Conservation (phyloP, 116 monocot species). For the Phalaenopsis hybrid region DNA sequence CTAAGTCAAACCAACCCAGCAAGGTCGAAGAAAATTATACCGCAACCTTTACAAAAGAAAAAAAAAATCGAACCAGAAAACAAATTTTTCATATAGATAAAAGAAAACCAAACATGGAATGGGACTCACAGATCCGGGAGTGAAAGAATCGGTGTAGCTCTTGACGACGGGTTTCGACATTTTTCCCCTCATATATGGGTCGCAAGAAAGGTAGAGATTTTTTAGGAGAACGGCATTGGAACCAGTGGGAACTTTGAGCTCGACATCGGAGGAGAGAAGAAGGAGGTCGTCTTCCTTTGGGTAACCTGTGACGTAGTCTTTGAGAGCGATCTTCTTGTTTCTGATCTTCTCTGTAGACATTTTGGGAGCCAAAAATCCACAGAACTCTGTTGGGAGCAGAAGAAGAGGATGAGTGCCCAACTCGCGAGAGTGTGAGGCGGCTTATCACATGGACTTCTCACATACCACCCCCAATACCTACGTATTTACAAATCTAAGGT, state of each 20-base stretch:
- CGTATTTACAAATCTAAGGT: too few relatives aligned
- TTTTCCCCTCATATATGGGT: constrained; percentile 54
- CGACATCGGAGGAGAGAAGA: constrained; percentile 14
- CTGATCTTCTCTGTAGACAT: constrained; percentile 15
- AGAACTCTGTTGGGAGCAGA: neutral
- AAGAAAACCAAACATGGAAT: neutral
- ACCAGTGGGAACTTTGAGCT: constrained; percentile 31
- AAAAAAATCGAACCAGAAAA: neutral
- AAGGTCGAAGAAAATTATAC: too few relatives aligned
- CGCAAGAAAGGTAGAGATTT: constrained; percentile 64
- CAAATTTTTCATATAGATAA: neutral
- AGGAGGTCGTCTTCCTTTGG: constrained; percentile 48
- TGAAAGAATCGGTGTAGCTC: constrained; percentile 24
- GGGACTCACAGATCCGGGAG: constrained; percentile 29
- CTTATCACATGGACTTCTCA: too few relatives aligned
- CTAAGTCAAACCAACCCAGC: too few relatives aligned
- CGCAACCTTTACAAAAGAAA: too few relatives aligned
- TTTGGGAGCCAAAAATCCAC: neutral
- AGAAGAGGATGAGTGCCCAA: too few relatives aligned
- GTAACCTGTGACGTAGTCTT: constrained; percentile 36
- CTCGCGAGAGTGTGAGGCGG: too few relatives aligned
- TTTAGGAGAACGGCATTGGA: constrained; percentile 46
- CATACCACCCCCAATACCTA: too few relatives aligned
- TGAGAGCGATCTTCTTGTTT: constrained; percentile 44
- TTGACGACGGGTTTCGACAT: constrained; percentile 24